Base-by-base conservation (phyloP, 2,329 filamentous ascomycete genomes). In the Juglanconis juglandina region DNA sequence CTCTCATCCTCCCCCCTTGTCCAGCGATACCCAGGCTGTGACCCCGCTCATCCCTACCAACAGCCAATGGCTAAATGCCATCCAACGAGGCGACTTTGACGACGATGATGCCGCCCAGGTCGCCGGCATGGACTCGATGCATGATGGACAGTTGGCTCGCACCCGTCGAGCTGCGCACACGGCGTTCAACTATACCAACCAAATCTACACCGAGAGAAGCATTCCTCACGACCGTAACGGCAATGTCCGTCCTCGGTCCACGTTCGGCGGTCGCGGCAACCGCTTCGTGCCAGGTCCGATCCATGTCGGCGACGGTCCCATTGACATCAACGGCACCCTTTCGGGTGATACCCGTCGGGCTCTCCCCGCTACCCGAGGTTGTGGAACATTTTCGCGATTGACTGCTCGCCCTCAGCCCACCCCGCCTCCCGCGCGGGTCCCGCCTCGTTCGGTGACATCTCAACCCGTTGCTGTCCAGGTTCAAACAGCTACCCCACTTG, bases 71-170 rank as follows among this genome's bases (percentile, higher is more conserved):
- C 47, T 33, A 11, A 35, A 51, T n/a, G 66, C 72, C 5, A 66
- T 68, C 1, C 46, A 59, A 0, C 42, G 52, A 2, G 68, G 67
- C 0, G 58, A 49, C 1, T 71, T 74, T 24, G 50, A 73, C 3
- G 72, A 74, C 46, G 66, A 67, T 1, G 72, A 74, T 48, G 69
- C 70, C 5, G 61, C 61, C 4, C 63, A 58, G 4, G 71, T 72
- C 35, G 60, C 62, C 7, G 66, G 63, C 32, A 64, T 72, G 46
- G 64, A 66, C 47, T 61, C 66, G n/a, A 67, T 72, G 14, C 66
- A 64, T 11, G 67, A 68, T 24, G 67, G 66, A 2, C 59, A 69
- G 34, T 56, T 70, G 42, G 65, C 69, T 47, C 68, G 67, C 39
- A 61, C 62, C 9, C 62, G 66, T 30, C 63, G 65, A 5, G 14